Conservation (phyloP, 1,139 yeast genomes). For the Pichia sp. region DNA sequence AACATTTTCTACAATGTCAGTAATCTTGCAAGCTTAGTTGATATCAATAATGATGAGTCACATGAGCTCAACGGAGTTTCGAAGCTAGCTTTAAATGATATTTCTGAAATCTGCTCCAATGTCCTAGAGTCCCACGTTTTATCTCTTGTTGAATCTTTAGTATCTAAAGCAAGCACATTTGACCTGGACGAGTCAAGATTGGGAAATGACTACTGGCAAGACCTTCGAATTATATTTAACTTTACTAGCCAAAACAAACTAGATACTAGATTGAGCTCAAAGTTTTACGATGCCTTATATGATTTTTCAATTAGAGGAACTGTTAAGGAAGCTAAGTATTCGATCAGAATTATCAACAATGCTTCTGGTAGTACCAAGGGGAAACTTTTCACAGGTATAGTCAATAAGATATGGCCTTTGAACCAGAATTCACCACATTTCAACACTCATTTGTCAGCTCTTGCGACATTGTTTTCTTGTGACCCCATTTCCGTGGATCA, state of each 20-base stretch:
- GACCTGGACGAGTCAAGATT: slow-evolving; percentile 8
- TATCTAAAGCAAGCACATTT: slow-evolving; percentile 14
- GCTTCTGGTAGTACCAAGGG: background rate
- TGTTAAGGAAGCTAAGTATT: slow-evolving; percentile 62
- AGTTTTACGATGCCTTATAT: slow-evolving; percentile 16
- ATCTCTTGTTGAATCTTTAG: slow-evolving; percentile 39
- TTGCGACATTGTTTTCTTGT: slow-evolving; percentile 58
- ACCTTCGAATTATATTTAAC: slow-evolving; percentile 59
- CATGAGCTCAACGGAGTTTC: slow-evolving; percentile 39
- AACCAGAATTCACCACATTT: slow-evolving; percentile 37
- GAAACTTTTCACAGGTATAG: slow-evolving; percentile 34
- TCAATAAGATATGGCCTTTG: slow-evolving; percentile 50
- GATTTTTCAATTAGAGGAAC: slow-evolving; percentile 50
- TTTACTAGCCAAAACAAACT: slow-evolving; percentile 44
- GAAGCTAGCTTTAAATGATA: slow-evolving; percentile 52
- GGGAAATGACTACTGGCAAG: slow-evolving; percentile 28
- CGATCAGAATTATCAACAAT: slow-evolving; percentile 52
- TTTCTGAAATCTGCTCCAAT: slow-evolving; percentile 61
- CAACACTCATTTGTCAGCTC: slow-evolving; percentile 54
- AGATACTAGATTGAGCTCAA: slow-evolving; percentile 24
- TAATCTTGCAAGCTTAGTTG: slow-evolving; percentile 54
- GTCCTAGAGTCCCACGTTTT: slow-evolving; percentile 60
- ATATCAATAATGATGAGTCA: slow-evolving; percentile 39
- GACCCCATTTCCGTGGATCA: slow-evolving; percentile 52
- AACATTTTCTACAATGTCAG: slow-evolving; percentile 62